A percentile compares a stretch with the other conserved stretches of the same genome.
These are phyloP conservation scores for Fomitopsis schrenkii DNA, from an alignment of 1,284 basidiomycete species.

Conservation along the genomic window DNA sequence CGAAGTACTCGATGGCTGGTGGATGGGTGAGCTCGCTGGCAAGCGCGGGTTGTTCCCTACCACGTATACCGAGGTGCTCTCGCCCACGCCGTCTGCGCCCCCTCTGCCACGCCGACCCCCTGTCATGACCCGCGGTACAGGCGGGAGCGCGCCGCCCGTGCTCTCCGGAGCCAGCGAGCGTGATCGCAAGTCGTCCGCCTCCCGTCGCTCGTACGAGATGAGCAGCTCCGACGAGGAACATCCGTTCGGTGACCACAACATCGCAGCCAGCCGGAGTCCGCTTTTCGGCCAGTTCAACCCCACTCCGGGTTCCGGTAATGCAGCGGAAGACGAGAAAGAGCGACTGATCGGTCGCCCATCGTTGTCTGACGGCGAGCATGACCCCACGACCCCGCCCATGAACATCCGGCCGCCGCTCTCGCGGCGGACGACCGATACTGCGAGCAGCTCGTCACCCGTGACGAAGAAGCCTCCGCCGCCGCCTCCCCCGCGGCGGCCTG, in stretches of 20 bases:
- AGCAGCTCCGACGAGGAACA: slow-evolving; percentile 40
- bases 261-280: slow-evolving; percentile 37
- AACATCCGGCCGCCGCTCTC: slow-evolving; percentile 5
- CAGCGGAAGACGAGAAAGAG: slow-evolving; percentile 21
- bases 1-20: slow-evolving; percentile 83
- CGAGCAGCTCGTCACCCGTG: slow-evolving; percentile 2
- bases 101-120: slow-evolving; percentile 25
- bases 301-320: slow-evolving; percentile 12
- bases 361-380: slow-evolving; percentile 12
- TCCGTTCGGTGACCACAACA: slow-evolving; percentile 36
- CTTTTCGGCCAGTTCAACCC: slow-evolving; percentile 33
- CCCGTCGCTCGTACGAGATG: slow-evolving; percentile 12
- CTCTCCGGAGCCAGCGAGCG: not conserved
- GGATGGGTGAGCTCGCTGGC: slow-evolving; percentile 72
- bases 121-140: slow-evolving; percentile 12
- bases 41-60: slow-evolving; percentile 75
- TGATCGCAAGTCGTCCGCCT: not conserved
- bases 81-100: slow-evolving; percentile 23
- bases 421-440: slow-evolving; percentile 8
- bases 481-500: slow-evolving; percentile 24
- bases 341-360: slow-evolving; percentile 7
- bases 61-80: slow-evolving; percentile 58
- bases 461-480: slow-evolving; percentile 27
- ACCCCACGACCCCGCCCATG: slow-evolving; percentile 1
- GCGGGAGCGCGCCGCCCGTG: slow-evolving; percentile 11